Base-by-base conservation (phyloP, 179 eudicot genomes). In the Spergularia azorica region DNA sequence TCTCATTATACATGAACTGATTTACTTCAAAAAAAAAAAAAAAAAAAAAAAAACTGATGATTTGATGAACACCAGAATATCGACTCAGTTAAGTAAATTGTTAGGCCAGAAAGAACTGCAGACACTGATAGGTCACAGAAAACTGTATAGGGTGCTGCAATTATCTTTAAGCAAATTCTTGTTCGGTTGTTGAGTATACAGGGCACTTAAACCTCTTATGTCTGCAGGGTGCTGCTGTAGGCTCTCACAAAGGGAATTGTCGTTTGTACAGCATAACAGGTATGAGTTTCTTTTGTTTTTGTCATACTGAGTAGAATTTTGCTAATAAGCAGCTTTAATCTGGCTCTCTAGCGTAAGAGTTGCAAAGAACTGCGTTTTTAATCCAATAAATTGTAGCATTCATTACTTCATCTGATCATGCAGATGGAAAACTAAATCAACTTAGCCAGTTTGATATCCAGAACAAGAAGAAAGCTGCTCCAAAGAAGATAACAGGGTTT, bases 401-500 rank as follows among this genome's bases (percentile, higher is more conserved):
- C 51, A 26, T 72, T 62, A 9, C 61, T 70, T 15, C 32, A 1
- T 18, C 15, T 1, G 15, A 10, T 73, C 26, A 41, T 56, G 54
- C 70, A 93, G 97, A 87, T 78, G 86, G 88, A 71, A 89, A 84
- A 56, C 62, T 93, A 61, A 90, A 87, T 74, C 92, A 86, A 54
- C 86, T 83, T 46, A 87, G 84, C 60, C 90, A 81, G 64, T 83
- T 89, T 65, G 91, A 91, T 48, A 74, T 90, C 63, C 88, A 78
- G 68, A 78, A 50, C 68, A 91, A 83, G 86, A 89, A 90, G 69
- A 93, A 93, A 83, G 21, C 86, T 72, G 79, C 75, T 46, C 83
- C 90, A 5, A 93, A 87, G 79, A 93, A 93, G 78, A 82, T 93
- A 32, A 93, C 96, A 41, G 94, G 97, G 76, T 88, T 93, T 68